Evolutionary conservation across 164 flowering plant genomes (phyloP), one percentile per base, ranked within the genome.

Genomic region (Echeveria elegans): DNA sequence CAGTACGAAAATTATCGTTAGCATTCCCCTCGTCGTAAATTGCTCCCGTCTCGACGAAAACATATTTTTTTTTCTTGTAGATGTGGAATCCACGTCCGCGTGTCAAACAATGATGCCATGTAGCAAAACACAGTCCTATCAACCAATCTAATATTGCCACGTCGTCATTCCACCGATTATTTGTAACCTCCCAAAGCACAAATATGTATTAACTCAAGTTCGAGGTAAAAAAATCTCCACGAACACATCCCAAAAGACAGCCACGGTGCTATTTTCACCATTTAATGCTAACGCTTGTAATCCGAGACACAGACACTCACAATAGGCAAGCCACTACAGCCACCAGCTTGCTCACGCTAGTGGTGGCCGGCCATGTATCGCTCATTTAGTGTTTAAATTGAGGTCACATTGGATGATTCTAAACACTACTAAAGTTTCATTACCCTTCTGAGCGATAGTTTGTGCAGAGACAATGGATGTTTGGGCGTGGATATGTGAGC

Each of bases 401-500:
- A 56, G 12, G 61, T 29, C 61, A 28, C 61, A 26, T 19, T 28
- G 24, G 61, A 23, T 11, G 19, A 5, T 32, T 56, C 31, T 28
- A 14, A 28, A 28, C 32, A 28, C 61, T 26, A 56, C 61, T 23
- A 53, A 14, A 56, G 26, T 56, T 56, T 2, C 45, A 24, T 26
- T 38, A 11, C 28, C 5, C 10, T 23, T 50, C n/a, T 52, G 58
- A 52, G 12, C 28, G 12, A 21, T 21, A 6, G 5, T 52, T 52
- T 52, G 24, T 52, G 26, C n/a, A 23, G 1, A 28, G 21, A 62
- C 21, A 32, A 77, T 89, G 90, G 96, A 90, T 66, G 38, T 87
- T 50, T 89, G 93, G 91, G 80, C 91, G 16, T 92, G 98, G 98
- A 85, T 92, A n/a, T 81, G 75, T 64, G 86, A 82, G 31, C 84